Evolutionary conservation across 163 green algal species (phyloP).

Genomic region (Trebouxia gelatinosa): DNA sequence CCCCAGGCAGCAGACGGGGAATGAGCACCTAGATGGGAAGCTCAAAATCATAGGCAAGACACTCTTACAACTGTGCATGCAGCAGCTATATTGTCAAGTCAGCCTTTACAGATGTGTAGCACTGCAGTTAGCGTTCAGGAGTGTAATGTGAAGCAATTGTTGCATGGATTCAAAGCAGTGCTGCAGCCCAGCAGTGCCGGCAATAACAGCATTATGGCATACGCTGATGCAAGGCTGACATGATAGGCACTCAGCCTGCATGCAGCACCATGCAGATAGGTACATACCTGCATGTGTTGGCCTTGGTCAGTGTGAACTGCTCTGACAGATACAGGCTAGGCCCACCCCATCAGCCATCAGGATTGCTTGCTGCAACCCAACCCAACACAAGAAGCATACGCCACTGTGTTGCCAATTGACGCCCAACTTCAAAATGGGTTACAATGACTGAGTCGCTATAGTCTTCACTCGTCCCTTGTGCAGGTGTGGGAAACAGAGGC

Average conservation of each 20-base stretch:
- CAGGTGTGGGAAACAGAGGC: slow-evolving; percentile 22
- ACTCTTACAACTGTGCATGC: background rate
- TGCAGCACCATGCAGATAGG: too few species aligned
- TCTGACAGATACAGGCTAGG: too few species aligned
- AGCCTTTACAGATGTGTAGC: background rate
- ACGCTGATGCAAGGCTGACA: background rate
- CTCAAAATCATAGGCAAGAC: slow-evolving; percentile 36
- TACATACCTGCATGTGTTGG: too few species aligned
- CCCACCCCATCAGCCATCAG: background rate
- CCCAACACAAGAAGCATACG: background rate
- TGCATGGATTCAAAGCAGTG: background rate
- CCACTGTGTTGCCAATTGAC: background rate
- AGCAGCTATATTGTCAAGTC: background rate
- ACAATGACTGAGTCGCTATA: too few species aligned
- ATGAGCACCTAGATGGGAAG: slow-evolving; percentile 35
- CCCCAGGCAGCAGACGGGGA: slow-evolving; percentile 6
- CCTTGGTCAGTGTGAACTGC: too few species aligned
- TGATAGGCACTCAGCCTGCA: background rate
- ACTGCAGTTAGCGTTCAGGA: background rate
- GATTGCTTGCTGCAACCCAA: background rate
- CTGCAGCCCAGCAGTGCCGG: slow-evolving; percentile 6
- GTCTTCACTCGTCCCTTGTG: background rate
- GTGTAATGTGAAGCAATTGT: background rate
- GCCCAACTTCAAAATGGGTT: background rate
- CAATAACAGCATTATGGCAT: background rate